Base-by-base conservation (phyloP, 805 yeast species). In the Candida taoyuanica region DNA sequence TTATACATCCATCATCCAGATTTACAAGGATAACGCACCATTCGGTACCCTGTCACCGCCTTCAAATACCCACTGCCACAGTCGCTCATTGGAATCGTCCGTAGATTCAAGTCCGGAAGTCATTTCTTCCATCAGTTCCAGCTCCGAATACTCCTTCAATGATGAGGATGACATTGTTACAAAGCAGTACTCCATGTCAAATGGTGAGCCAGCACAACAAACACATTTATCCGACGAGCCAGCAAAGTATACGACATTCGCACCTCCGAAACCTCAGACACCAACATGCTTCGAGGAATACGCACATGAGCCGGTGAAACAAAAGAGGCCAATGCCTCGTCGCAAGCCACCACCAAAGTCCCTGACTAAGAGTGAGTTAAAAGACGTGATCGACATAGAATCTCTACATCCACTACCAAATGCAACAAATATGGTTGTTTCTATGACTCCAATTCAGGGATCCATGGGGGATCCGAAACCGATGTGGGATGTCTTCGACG, bases 1-100 rank as follows among this genome's bases (percentile, higher is more conserved):
- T 34, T 40, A 36, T 34, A 25, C 37, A 5, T 37, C 40, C n/a
- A 45, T 45, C 28, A 45, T 45, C 7, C 42, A 42, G 23, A 37
- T 45, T n/a, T 45, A 45, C 42, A 40, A 36, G 20, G 40, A 45
- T 17, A 29, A 37, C 12, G 36, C 47, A 11, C 48, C 48, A 18
- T 39, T 42, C 18, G 35, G 39, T 7, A 17, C 7, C 15, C 30
- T 31, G 11, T 5, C n/a, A 5, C 30, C 17, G 7, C 13, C 34
- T 5, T 15, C 17, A 14, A 12, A n/a, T 7, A 18, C 38, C n/a
- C 40, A 23, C 13, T 14, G 17, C 3, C 33, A 37, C 15, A 17
- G 23, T 12, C 21, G 7, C 7, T 36, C 37, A 7, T n/a, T 28
- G 14, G 29, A 27, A 5, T 28, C 40, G 3, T 29, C 43, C 3